phyloP scores from a whole-genome alignment of 2,329 filamentous ascomycete species.

The Diplocarpon rosae region DNA sequence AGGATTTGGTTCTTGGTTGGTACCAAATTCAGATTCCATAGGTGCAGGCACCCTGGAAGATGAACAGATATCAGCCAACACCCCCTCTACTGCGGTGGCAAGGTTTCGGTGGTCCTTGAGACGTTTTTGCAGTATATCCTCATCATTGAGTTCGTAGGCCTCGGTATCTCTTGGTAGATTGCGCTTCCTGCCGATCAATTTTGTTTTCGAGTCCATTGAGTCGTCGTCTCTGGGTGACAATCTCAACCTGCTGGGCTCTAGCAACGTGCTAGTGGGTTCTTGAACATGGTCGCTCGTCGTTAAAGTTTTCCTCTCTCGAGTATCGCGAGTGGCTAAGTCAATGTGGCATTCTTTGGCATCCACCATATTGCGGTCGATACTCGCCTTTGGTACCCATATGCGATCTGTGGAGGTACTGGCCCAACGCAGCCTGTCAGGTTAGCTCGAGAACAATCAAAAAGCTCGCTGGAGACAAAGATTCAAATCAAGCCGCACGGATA shows the following conservation, averaged over 20 bases:
- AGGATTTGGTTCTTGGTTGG: not conserved
- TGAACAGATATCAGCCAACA: conserved; percentile 1
- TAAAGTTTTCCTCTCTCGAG: no score
- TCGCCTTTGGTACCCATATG: no score
- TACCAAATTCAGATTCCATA: not conserved
- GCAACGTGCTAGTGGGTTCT: not conserved
- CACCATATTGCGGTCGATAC: no score
- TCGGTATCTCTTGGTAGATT: not conserved
- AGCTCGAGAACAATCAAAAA: no score
- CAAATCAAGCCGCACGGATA: no score
- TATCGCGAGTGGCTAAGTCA: no score
- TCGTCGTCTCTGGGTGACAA: not conserved
- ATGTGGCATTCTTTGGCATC: no score
- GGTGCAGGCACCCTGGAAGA: not conserved
- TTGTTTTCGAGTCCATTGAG: conserved; percentile 3
- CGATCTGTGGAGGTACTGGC: no score
- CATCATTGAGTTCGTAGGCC: conserved; percentile 10
- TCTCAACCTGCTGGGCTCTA: not conserved
- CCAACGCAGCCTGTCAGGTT: no score
- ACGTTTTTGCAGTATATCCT: conserved; percentile 15
- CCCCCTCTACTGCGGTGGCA: not conserved
- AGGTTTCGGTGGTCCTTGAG: conserved; percentile 2
- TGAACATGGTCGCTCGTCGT: not conserved
- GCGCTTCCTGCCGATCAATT: conserved; percentile 2
- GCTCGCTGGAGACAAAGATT: no score